phyloP scores from a whole-genome alignment of 2,329 filamentous ascomycete genomes.

The Raffaelea albimanens region DNA sequence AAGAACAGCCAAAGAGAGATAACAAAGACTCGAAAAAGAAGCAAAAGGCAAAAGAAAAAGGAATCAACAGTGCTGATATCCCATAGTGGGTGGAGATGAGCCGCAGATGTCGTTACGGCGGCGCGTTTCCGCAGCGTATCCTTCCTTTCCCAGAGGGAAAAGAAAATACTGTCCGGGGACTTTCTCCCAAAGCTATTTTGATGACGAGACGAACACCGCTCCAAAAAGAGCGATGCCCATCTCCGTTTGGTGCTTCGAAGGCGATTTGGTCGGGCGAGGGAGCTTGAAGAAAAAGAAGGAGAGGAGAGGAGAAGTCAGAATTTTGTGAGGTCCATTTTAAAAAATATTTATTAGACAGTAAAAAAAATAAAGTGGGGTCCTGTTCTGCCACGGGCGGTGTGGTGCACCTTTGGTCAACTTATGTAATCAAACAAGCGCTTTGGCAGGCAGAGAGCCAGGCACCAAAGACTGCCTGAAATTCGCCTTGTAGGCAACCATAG shows the following conservation, averaged over 20 bases:
- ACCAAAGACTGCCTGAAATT: no score
- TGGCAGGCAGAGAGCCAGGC: no score
- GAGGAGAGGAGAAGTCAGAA: conserved; percentile 4
- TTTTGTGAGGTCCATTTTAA: not conserved
- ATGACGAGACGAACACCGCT: conserved; percentile 21
- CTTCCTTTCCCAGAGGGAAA: conserved; percentile 18
- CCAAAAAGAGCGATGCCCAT: conserved; percentile 28
- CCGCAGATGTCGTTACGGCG: conserved; percentile 98
- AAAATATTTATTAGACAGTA: conserved; percentile 8
- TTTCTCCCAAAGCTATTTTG: conserved; percentile 98
- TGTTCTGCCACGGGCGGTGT: conserved; percentile 9
- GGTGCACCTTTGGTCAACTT: not conserved
- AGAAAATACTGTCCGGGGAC: conserved; percentile 76
- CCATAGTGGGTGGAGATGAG: conserved; percentile 56
- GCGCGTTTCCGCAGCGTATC: conserved; percentile 84
- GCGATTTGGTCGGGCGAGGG: conserved; percentile 99
- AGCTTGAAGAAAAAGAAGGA: conserved; percentile 38
- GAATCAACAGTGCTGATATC: not conserved
- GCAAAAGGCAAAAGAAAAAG: not conserved
- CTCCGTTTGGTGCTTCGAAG: conserved; percentile 98
- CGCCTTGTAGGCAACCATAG: not conserved
- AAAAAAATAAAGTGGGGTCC: conserved; percentile 3
- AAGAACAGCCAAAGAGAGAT: conserved; percentile 33
- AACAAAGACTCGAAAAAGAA: not conserved
- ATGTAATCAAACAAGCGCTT: not conserved